These are phyloP conservation scores for Pezicula radicicola DNA, from an alignment of 2,329 filamentous ascomycete genomes.

Conservation along the genomic window DNA sequence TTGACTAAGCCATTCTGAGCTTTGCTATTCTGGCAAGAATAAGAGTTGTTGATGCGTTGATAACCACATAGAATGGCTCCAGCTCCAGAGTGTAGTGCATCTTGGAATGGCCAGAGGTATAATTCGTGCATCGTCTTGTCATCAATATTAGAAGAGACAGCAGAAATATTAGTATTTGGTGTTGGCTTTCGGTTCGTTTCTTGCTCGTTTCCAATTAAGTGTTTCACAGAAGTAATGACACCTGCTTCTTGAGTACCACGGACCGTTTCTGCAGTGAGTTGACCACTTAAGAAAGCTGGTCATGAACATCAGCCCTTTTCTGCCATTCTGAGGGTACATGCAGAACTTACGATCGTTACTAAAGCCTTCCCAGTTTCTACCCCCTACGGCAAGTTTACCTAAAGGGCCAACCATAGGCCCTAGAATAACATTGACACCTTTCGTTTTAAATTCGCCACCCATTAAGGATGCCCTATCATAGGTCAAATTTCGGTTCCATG, in stretches of 20 bases:
- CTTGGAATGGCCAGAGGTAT: constrained; percentile 82
- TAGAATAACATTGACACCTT: constrained; percentile 75
- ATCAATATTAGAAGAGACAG: constrained; percentile 74
- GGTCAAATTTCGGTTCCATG: constrained; percentile 72
- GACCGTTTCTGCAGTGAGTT: constrained; percentile 55
- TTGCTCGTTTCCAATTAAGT: constrained; percentile 74
- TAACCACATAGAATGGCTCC: constrained; percentile 90
- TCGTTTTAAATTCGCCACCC: constrained; percentile 71
- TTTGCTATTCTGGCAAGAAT: constrained; percentile 72
- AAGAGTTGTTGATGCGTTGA: constrained; percentile 65
- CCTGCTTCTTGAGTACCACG: constrained; percentile 48
- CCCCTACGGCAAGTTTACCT: constrained; percentile 61
- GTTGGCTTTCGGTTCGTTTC: constrained; percentile 32
- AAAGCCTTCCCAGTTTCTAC: constrained; percentile 61
- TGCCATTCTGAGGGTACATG: too few relatives aligned
- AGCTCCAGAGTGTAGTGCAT: constrained; percentile 59
- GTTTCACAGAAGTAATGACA: constrained; percentile 47
- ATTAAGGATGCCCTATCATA: constrained; percentile 54
- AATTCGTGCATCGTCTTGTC: constrained; percentile 72
- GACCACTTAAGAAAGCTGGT: constrained; percentile 59
- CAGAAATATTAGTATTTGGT: constrained; percentile 42
- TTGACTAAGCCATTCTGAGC: constrained; percentile 77
- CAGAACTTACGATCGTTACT: constrained; percentile 26
- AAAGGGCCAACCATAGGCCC: constrained; percentile 60
- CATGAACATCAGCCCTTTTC: too few relatives aligned